Evolutionary conservation across 345 rosid species (phyloP).

Genomic region (Microcos paniculata): DNA sequence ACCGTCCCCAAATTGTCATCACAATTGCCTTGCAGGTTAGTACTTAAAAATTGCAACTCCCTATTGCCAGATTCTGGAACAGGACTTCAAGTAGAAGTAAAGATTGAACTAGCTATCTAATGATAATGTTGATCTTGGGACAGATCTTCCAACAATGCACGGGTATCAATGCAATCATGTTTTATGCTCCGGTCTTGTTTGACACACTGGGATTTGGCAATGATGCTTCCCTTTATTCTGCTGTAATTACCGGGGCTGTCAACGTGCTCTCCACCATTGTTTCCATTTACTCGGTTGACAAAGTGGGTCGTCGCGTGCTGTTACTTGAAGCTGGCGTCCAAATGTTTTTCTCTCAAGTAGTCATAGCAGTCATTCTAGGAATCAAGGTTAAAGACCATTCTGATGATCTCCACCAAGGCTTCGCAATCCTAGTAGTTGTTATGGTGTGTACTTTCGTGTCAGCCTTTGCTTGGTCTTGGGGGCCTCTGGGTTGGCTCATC

Average conservation of each 20-base stretch:
- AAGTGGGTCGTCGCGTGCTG: conserved; percentile 73
- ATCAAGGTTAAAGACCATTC: conserved; percentile 74
- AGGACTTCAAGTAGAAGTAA: background rate
- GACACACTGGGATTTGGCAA: conserved; percentile 71
- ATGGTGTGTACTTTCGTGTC: conserved; percentile 85
- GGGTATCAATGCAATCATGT: conserved; percentile 96
- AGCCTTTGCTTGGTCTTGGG: conserved; percentile 98
- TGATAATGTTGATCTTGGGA: background rate
- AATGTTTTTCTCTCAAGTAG: conserved; percentile 83
- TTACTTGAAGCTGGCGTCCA: conserved; percentile 91
- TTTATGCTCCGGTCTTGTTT: conserved; percentile 91
- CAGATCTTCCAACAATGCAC: conserved; percentile 93
- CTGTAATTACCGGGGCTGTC: conserved; percentile 90
- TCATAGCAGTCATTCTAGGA: conserved; percentile 69
- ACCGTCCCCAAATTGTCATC: conserved; percentile 77
- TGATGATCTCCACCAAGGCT: conserved; percentile 38
- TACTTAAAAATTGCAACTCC: background rate
- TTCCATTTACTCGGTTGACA: conserved; percentile 85
- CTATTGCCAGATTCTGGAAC: background rate
- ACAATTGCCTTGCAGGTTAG: conserved; percentile 82
- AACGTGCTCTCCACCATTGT: conserved; percentile 80
- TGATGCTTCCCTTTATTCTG: conserved; percentile 88
- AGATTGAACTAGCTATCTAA: background rate
- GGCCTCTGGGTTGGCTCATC: conserved; percentile 93
- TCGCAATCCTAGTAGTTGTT: conserved; percentile 60